These are phyloP conservation scores for Diddensiella caesifluorescens DNA, from an alignment of 805 yeast genomes.

Conservation along the genomic window DNA sequence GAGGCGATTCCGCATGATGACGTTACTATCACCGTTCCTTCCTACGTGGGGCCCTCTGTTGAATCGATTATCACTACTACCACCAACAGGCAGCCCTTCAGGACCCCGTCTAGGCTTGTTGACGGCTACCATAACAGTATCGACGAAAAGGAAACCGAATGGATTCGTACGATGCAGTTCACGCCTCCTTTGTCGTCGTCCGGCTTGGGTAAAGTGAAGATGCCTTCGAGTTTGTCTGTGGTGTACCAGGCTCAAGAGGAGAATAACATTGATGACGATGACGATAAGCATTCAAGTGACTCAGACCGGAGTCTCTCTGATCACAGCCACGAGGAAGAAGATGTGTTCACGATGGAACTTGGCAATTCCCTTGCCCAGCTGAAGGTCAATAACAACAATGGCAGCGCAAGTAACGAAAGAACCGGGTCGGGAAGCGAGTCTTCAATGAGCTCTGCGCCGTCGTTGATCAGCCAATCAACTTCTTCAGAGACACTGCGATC, in stretches of 20 bases:
- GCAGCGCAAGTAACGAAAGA: too few species aligned
- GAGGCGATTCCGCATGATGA: constrained; percentile 6
- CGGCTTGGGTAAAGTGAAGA: constrained; percentile 6
- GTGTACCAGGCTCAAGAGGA: constrained; percentile 9
- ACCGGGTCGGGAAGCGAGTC: constrained; percentile 16
- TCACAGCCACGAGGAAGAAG: constrained; percentile 14
- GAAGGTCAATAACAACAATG: background rate
- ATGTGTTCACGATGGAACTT: constrained; percentile 24
- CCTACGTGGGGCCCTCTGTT: constrained; percentile 8
- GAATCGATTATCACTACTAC: constrained; percentile 24
- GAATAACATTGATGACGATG: constrained; percentile 13
- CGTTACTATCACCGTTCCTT: constrained; percentile 3
- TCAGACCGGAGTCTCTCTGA: constrained; percentile 5
- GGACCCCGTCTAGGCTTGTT: constrained; percentile 29
- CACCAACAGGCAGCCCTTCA: constrained; percentile 28
- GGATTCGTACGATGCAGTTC: constrained; percentile 29
- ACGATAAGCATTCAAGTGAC: constrained; percentile 13
- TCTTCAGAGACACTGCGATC: constrained; percentile 2
- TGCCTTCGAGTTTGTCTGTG: constrained; percentile 12
- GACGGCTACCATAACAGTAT: constrained; percentile 3
- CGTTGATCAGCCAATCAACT: constrained; percentile 19
- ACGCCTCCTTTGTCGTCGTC: constrained; percentile 25
- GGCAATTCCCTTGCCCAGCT: constrained; percentile 1
- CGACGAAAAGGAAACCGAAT: constrained; percentile 13
- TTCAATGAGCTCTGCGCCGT: constrained; percentile 24